Evolutionary conservation across 176 grass and related monocot genomes (phyloP).

Genomic region (Phragmites australis): DNA sequence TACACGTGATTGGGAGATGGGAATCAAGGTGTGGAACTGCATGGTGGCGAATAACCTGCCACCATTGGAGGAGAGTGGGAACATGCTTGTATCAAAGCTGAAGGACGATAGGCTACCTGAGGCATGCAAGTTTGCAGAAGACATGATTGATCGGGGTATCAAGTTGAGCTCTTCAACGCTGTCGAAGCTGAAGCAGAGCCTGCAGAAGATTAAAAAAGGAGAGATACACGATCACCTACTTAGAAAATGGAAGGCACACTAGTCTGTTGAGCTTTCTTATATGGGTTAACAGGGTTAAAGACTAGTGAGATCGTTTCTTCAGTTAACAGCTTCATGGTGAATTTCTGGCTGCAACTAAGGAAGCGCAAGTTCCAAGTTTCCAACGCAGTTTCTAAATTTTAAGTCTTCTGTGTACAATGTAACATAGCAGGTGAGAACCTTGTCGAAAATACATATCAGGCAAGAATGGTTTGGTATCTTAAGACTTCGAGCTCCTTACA

Average conservation of each 20-base stretch:
- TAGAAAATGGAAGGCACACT: slow-evolving; percentile 72
- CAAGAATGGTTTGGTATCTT: slow-evolving; percentile 8
- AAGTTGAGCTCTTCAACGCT: slow-evolving; percentile 69
- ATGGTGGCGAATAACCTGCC: slow-evolving; percentile 65
- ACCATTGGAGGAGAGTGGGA: slow-evolving; percentile 70
- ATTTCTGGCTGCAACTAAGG: slow-evolving; percentile 9
- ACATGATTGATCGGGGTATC: slow-evolving; percentile 82
- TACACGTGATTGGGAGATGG: slow-evolving; percentile 54
- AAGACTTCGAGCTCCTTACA: not conserved
- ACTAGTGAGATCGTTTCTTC: not conserved
- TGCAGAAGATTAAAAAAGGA: slow-evolving; percentile 59
- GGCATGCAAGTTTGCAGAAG: slow-evolving; percentile 92
- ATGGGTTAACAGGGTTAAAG: not conserved
- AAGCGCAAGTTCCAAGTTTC: not conserved
- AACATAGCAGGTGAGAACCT: not conserved
- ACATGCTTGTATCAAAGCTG: slow-evolving; percentile 65
- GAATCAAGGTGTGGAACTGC: slow-evolving; percentile 69
- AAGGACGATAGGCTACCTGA: slow-evolving; percentile 66
- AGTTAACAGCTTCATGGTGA: not conserved
- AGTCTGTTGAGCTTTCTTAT: slow-evolving; percentile 24
- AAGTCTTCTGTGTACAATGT: slow-evolving; percentile 29
- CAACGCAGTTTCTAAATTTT: not conserved
- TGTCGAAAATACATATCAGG: slow-evolving; percentile 4
- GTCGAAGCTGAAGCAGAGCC: slow-evolving; percentile 65
- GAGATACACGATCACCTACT: slow-evolving; percentile 66